Evolutionary conservation across 225 moss, liverwort and hornwort species (phyloP), one percentile per base, ranked within the genome.

Genomic region (Lunularia cruciata): DNA sequence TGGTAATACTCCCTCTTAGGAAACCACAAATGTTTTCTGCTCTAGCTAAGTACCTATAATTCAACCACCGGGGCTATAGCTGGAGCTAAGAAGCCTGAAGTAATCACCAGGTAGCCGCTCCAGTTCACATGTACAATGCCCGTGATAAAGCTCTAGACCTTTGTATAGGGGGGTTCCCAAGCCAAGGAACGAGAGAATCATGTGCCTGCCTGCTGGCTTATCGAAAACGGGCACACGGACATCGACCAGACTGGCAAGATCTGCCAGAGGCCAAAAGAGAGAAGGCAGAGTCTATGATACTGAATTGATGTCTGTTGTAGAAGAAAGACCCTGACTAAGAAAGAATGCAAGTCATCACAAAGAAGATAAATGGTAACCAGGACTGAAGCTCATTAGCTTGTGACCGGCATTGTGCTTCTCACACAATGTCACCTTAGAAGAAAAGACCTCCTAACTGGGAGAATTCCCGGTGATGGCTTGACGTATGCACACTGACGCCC

Each of bases 81-180:
- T 60, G 51, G 64, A 58, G 59, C 58, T 47, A 32, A 31, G 70
- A 40, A 71, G 22, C 57, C 48, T 65, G 40, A 71, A 70, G 67
- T 51, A 11, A 36, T 67, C 34, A 54, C 59, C 57, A 51, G 27
- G 13, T 54, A 72, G 60, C 52, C 31, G 51, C 71, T 59, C 22
- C 51, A 67, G 12, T 66, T 58, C 65, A 60, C 39, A 65, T 72
- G 30, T 72, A 67, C 60, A 72, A 36, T 67, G 60, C 52, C 65
- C 77, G 40, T 54, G 67, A 58, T 60, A 72, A 51, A 48, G 46
- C 66, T 60, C 45, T 34, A 8, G 48, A 22, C 20, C 47, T 48
- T 38, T 66, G 16, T 10, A n/a, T 48, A 22, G 47, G 49, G 47
- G 49, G 71, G 22, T 48, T 23, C 63, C 59, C 49, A 31, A 52